Evolutionary conservation across 352 stramenopile genomes (phyloP).

Genomic region (Elongisporangium undulatum): DNA sequence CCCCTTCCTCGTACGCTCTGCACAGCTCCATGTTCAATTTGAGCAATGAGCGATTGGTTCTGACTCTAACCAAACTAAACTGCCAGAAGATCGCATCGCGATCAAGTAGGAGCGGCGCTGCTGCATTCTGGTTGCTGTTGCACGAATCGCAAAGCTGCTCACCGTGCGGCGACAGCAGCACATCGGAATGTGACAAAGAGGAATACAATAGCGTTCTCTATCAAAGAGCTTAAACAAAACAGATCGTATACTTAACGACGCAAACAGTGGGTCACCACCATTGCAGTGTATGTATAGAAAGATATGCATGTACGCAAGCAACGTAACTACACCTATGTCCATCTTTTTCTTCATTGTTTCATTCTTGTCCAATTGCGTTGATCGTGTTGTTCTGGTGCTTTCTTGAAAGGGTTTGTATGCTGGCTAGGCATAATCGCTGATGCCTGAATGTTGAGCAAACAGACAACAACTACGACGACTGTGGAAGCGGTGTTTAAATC

Average conservation of each 20-base stretch:
- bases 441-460: neutral
- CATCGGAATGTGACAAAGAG: too few relatives aligned
- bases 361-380: conserved; percentile 1
- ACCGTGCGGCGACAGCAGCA: too few relatives aligned
- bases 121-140: too few relatives aligned
- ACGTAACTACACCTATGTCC: neutral
- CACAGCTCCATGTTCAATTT: neutral
- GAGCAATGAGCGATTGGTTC: too few relatives aligned
- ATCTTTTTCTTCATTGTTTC: neutral
- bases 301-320: neutral
- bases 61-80: too few relatives aligned
- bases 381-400: neutral
- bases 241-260: too few relatives aligned
- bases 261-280: neutral
- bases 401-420: neutral
- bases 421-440: neutral
- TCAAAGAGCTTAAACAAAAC: too few relatives aligned
- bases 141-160: too few relatives aligned
- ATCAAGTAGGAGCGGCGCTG: too few relatives aligned
- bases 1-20: neutral
- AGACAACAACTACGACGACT: neutral
- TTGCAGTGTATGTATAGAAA: neutral
- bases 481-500: conserved; percentile 29
- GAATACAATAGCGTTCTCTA: too few relatives aligned
- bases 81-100: too few relatives aligned